Evolutionary conservation across 768 basidiomycete species (phyloP).

Genomic region (Hebeloma cylindrosporum): DNA sequence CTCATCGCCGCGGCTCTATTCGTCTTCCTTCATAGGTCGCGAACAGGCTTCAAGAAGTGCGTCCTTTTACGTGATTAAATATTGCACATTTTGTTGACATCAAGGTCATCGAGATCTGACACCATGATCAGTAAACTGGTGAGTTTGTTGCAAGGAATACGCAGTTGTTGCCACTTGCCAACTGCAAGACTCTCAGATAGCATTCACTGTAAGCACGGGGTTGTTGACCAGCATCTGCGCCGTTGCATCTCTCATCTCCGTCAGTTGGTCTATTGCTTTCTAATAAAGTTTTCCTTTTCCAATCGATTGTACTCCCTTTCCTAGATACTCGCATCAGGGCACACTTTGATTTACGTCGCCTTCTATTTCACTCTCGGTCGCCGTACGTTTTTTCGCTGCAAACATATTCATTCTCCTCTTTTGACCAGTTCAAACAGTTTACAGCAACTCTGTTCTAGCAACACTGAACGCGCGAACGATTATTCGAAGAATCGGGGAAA

Average conservation of each 20-base stretch:
- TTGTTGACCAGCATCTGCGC: conserved; percentile 33
- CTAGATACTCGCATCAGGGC: conserved; percentile 47
- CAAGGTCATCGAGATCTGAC: conserved; percentile 38
- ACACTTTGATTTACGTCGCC: conserved; percentile 55
- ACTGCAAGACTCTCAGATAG: conserved; percentile 33
- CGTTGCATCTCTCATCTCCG: conserved; percentile 34
- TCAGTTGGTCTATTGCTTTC: conserved; percentile 15
- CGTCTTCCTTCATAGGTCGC: conserved; percentile 47
- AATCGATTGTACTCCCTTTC: conserved; percentile 2
- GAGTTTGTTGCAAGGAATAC: conserved; percentile 11
- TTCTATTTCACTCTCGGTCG: conserved; percentile 59
- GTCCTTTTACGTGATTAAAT: conserved; percentile 10
- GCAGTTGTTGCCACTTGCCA: neutral
- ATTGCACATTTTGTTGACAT: conserved; percentile 1
- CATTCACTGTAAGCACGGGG: conserved; percentile 58
- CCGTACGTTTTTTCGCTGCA: conserved; percentile 30
- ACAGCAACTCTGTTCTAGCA: conserved; percentile 55
- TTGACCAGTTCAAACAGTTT: conserved; percentile 46
- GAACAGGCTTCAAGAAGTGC: conserved; percentile 54
- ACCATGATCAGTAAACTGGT: conserved; percentile 54
- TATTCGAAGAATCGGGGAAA: conserved; percentile 44
- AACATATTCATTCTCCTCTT: conserved; percentile 1
- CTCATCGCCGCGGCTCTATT: conserved; percentile 51
- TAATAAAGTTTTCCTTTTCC: neutral
- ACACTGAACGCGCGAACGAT: conserved; percentile 50